Conservation (phyloP, 306 rosid species). For the Ammopiptanthus mongolicus region DNA sequence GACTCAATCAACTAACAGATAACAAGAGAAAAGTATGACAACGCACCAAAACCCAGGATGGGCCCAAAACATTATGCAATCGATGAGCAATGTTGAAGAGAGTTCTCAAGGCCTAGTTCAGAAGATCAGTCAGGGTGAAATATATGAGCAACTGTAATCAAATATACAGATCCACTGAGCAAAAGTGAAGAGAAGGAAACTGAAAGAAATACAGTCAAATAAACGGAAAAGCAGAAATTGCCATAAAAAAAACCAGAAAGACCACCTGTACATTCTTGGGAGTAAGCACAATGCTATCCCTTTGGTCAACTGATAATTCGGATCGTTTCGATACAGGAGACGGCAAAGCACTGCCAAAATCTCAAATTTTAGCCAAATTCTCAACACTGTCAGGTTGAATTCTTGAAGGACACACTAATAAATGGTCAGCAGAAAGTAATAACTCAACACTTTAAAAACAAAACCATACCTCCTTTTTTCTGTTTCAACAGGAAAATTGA, state of each 20-base stretch:
- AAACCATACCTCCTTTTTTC: constrained; percentile 77
- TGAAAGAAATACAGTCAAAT: background rate
- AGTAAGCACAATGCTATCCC: constrained; percentile 80
- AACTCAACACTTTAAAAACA: constrained; percentile 4
- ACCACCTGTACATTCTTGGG: constrained; percentile 96
- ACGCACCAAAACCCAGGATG: constrained; percentile 98
- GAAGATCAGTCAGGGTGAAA: constrained; percentile 19
- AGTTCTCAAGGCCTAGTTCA: constrained; percentile 87
- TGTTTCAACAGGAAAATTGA: constrained; percentile 78
- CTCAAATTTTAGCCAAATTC: constrained; percentile 40
- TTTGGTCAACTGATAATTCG: constrained; percentile 66
- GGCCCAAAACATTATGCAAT: constrained; percentile 90
- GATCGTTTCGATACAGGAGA: constrained; percentile 80
- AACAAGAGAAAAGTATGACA: constrained; percentile 1
- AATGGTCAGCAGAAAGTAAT: constrained; percentile 1
- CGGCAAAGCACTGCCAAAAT: constrained; percentile 61
- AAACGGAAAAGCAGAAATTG: background rate
- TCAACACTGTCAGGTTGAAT: constrained; percentile 33
- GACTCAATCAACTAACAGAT: background rate
- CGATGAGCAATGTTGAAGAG: constrained; percentile 97
- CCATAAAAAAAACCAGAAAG: constrained; percentile 15
- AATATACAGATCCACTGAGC: constrained; percentile 11
- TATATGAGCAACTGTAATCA: constrained; percentile 6
- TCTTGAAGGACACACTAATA: constrained; percentile 9
- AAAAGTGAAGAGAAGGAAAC: constrained; percentile 5